Percentiles rank a stretch among this genome's conserved stretches.
These are phyloP conservation scores for Candida sp. DNA, from an alignment of 1,139 yeast species.

Conservation along the genomic window DNA sequence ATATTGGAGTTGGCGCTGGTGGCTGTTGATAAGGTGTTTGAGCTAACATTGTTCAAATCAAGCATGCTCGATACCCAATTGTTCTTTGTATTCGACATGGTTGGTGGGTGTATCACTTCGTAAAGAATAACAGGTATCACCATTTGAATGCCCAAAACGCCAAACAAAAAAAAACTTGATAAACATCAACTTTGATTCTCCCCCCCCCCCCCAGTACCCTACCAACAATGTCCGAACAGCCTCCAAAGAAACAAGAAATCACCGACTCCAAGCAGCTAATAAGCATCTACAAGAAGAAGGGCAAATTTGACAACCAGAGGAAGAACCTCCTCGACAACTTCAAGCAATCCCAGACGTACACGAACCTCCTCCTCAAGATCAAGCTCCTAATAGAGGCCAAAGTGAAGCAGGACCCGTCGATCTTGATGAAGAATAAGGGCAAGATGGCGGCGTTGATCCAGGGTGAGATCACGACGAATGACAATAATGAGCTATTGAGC, in stretches of 20 bases:
- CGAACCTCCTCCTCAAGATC: constrained; percentile 44
- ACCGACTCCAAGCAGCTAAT: constrained; percentile 46
- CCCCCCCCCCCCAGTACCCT: neutral
- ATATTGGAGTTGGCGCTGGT: neutral
- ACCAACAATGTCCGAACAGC: neutral
- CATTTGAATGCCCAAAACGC: neutral
- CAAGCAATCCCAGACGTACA: constrained; percentile 45
- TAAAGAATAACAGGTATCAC: neutral
- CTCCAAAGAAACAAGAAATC: constrained; percentile 7
- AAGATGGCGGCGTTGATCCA: constrained; percentile 58
- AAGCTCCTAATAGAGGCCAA: constrained; percentile 50
- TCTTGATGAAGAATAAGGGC: constrained; percentile 53
- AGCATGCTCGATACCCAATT: neutral
- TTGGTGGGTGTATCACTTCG: neutral
- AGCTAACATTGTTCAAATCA: constrained; percentile 4
- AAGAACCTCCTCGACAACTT: constrained; percentile 48
- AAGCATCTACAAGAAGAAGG: constrained; percentile 51
- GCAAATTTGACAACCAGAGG: constrained; percentile 53
- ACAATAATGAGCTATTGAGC: constrained; percentile 22
- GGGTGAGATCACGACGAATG: constrained; percentile 40
- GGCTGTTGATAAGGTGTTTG: constrained; percentile 1
- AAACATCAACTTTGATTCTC: neutral
- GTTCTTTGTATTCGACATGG: neutral
- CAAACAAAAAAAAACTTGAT: neutral
- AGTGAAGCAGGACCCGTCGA: constrained; percentile 52